Percentiles rank a stretch among this genome's conserved stretches.
These are phyloP conservation scores for Cucurbita argyrosperma DNA, from an alignment of 306 rosid genomes.

Conservation along the genomic window DNA sequence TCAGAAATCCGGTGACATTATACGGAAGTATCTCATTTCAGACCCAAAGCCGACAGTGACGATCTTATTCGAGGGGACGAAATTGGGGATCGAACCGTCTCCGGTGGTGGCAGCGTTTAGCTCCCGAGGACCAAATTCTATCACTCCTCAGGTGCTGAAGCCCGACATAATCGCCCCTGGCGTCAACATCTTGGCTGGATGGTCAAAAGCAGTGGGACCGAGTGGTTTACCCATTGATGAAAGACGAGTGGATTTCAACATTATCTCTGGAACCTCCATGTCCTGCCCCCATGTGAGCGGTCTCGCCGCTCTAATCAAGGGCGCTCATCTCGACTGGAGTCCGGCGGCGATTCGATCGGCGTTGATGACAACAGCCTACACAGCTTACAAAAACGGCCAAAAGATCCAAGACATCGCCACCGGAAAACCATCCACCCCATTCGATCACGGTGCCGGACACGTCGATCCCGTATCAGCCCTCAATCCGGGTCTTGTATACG, in stretches of 20 bases:
- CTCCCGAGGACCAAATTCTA: constrained; percentile 52
- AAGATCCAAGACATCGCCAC: constrained; percentile 29
- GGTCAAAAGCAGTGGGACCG: constrained; percentile 30
- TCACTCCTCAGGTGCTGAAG: constrained; percentile 44
- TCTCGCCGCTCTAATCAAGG: constrained; percentile 49
- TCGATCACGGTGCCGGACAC: constrained; percentile 63
- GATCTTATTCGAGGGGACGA: constrained; percentile 46
- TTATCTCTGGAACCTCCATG: constrained; percentile 81
- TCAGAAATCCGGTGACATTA: constrained; percentile 17
- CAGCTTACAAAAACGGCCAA: constrained; percentile 27
- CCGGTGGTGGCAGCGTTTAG: constrained; percentile 80
- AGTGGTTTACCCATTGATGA: constrained; percentile 18
- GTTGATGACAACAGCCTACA: constrained; percentile 66
- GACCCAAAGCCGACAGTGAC: constrained; percentile 34
- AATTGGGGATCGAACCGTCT: constrained; percentile 42
- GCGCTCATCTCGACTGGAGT: constrained; percentile 63
- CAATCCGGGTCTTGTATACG: constrained; percentile 73
- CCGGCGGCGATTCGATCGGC: constrained; percentile 71
- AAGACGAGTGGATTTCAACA: constrained; percentile 69
- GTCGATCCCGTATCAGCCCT: constrained; percentile 55
- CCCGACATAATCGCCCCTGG: constrained; percentile 87
- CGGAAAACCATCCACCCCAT: constrained; percentile 48
- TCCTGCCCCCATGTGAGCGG: constrained; percentile 88
- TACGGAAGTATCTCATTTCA: constrained; percentile 27
- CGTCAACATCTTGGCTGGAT: constrained; percentile 60